These are phyloP conservation scores for Gracilaria vermiculophylla DNA, from an alignment of 23 red algal genomes.

Conservation along the genomic window DNA sequence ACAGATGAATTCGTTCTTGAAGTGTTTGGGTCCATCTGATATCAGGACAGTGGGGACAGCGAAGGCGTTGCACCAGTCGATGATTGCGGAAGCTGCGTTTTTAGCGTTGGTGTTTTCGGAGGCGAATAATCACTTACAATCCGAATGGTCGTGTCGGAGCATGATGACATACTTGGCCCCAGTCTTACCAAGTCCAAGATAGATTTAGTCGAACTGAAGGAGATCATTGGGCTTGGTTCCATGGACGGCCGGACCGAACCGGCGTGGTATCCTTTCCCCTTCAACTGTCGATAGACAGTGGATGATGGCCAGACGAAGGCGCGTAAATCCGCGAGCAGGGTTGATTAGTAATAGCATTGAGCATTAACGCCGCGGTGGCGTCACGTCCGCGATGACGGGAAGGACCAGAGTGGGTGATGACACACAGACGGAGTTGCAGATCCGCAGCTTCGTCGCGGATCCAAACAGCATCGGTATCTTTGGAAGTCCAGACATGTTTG, in stretches of 20 bases:
- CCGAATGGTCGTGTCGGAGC: conserved; percentile 11
- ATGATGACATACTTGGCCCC: conserved; percentile 25
- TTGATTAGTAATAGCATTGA: background rate
- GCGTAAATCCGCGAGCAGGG: background rate
- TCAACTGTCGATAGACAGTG: conserved; percentile 36
- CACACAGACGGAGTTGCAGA: conserved; percentile 15
- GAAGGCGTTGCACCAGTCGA: conserved; percentile 22
- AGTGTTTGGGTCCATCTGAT: conserved; percentile 25
- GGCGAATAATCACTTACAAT: conserved; percentile 30
- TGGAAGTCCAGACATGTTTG: conserved; percentile 1
- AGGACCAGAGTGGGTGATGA: conserved; percentile 23
- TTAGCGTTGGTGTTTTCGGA: conserved; percentile 19
- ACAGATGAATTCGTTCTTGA: conserved; percentile 39
- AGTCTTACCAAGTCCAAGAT: background rate
- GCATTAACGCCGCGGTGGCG: background rate
- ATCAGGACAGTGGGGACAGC: conserved; percentile 13
- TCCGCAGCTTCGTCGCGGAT: conserved; percentile 18
- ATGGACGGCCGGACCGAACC: conserved; percentile 1
- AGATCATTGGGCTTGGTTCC: conserved; percentile 32
- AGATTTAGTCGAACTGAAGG: conserved; percentile 42
- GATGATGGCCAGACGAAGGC: conserved; percentile 40
- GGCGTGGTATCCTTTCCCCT: conserved; percentile 44
- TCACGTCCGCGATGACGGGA: conserved; percentile 6
- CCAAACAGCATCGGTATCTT: conserved; percentile 1
- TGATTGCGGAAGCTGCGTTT: conserved; percentile 7